A percentile compares a stretch with the other conserved stretches of the same genome.
phyloP scores from a whole-genome alignment of 2,329 filamentous ascomycete genomes.

The Neofusicoccum ribis region DNA sequence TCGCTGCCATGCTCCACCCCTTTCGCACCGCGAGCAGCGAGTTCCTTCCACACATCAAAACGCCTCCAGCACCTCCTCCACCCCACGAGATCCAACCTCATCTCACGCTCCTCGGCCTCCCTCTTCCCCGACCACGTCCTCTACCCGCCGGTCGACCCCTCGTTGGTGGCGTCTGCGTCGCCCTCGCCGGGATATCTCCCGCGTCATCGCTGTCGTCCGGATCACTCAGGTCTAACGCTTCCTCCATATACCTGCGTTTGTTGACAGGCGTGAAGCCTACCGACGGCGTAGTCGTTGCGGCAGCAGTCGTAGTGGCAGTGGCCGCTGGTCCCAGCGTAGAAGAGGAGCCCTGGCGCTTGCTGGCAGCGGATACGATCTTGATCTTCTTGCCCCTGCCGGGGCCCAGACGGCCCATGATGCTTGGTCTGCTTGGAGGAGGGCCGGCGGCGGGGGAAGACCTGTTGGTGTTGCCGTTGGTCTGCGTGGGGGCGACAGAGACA shows the following conservation, averaged over 20 bases:
- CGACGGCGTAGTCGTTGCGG: constrained; percentile 20
- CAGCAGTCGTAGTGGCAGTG: constrained; percentile 22
- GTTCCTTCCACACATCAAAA: no score
- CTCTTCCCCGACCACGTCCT: no score
- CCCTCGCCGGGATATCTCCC: constrained; percentile 34
- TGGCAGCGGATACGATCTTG: constrained; percentile 31
- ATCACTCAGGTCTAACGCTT: constrained; percentile 28
- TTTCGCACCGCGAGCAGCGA: no score
- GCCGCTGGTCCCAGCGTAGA: not conserved
- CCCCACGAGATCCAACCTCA: no score
- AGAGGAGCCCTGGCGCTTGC: not conserved
- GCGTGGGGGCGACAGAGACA: not conserved
- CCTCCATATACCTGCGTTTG: constrained; percentile 21
- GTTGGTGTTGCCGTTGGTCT: not conserved
- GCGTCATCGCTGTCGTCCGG: constrained; percentile 18
- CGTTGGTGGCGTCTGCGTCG: no score
- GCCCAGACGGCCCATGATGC: constrained; percentile 3
- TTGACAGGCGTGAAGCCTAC: constrained; percentile 24
- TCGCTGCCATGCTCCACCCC: no score
- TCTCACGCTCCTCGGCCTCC: no score
- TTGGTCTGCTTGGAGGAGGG: constrained; percentile 21
- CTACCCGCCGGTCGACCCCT: no score
- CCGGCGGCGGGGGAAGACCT: not conserved
- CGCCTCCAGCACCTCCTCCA: no score
- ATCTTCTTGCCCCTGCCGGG: constrained; percentile 33